These are phyloP conservation scores for Ogataea chonburiensis DNA, from an alignment of 805 yeast genomes.

Conservation along the genomic window DNA sequence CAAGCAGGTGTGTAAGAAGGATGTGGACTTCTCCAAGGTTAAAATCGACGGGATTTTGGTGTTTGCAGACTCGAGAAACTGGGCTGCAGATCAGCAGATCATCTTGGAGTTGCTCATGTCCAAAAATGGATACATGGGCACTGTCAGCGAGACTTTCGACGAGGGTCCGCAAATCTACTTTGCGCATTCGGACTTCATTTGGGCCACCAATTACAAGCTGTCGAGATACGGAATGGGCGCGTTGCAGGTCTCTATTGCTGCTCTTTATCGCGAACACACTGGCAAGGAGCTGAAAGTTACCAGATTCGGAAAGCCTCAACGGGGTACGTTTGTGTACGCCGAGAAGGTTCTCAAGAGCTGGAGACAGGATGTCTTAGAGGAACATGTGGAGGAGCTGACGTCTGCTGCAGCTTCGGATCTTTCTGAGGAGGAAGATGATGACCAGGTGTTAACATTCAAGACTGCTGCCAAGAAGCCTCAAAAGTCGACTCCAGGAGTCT, in stretches of 20 bases:
- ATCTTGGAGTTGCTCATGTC: slow-evolving; percentile 77
- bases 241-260: slow-evolving; percentile 82
- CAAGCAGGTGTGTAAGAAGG: slow-evolving; percentile 47
- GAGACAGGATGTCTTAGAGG: slow-evolving; percentile 76
- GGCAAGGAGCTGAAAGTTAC: slow-evolving; percentile 78
- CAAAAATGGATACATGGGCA: slow-evolving; percentile 81
- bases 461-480: slow-evolving; percentile 8
- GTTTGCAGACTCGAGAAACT: slow-evolving; percentile 87
- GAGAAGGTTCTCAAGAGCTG: slow-evolving; percentile 71
- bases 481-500: slow-evolving; percentile 16
- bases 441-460: slow-evolving; percentile 20
- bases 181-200: slow-evolving; percentile 89
- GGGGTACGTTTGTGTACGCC: slow-evolving; percentile 82
- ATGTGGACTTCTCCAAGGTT: slow-evolving; percentile 64
- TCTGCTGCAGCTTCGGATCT: slow-evolving; percentile 23
- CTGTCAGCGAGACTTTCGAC: slow-evolving; percentile 63
- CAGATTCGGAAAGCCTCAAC: slow-evolving; percentile 87
- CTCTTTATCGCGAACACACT: slow-evolving; percentile 79
- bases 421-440: slow-evolving; percentile 18
- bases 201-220: slow-evolving; percentile 85
- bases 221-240: slow-evolving; percentile 96
- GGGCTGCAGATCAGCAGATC: slow-evolving; percentile 93
- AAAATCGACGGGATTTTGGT: slow-evolving; percentile 80
- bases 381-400: slow-evolving; percentile 54
- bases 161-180: slow-evolving; percentile 83